Base-by-base conservation (phyloP, 768 basidiomycete species). In the Roridomyces roridus region DNA sequence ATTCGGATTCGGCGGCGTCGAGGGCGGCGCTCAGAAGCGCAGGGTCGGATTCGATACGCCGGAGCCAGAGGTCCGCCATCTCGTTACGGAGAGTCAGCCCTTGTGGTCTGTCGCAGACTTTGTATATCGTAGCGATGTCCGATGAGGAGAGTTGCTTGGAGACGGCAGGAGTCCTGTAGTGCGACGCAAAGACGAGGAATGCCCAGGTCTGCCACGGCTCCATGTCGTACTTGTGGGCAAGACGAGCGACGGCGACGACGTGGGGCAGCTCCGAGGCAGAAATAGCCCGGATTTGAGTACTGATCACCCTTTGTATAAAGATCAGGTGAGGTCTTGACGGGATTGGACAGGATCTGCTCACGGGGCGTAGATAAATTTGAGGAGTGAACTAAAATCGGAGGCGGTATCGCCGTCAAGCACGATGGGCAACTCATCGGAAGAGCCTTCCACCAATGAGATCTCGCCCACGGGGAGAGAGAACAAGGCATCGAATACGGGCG, bases 141-240 rank as follows among this genome's bases (percentile, higher is more conserved):
- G 18, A 26, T 8, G 39, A 48, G 6, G 55, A 42, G n/a, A 48
- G 42, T 10, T 34, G 10, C 15, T 34, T 10, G 21, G 23, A 35
- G 14, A 8, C 17, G 3, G 41, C 18, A 12, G 26, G 28, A 4
- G 23, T 11, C 12, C 12, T 15, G 12, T 48, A 31, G 20, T 18
- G 17, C 9, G 24, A 5, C 10, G 20, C 4, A 15, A 40, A 15
- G n/a, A 49, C 47, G 8, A 39, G 21, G 12, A 24, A 18, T 0
- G 55, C 37, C 55, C 55, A 56, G 17, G 10, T 15, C 28, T 49
- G 46, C 55, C 55, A 56, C 5, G 10, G 12, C 15, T 5, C 11
- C 46, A 56, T 56, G 28, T 56, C 46, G 47, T 56, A 56, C 25
- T 56, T 56, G 29, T 56, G 46, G 1, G 47, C 28, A 26, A 56